Conservation (phyloP, 2,329 filamentous ascomycete genomes). For the Pseudocercospora eumusae region DNA sequence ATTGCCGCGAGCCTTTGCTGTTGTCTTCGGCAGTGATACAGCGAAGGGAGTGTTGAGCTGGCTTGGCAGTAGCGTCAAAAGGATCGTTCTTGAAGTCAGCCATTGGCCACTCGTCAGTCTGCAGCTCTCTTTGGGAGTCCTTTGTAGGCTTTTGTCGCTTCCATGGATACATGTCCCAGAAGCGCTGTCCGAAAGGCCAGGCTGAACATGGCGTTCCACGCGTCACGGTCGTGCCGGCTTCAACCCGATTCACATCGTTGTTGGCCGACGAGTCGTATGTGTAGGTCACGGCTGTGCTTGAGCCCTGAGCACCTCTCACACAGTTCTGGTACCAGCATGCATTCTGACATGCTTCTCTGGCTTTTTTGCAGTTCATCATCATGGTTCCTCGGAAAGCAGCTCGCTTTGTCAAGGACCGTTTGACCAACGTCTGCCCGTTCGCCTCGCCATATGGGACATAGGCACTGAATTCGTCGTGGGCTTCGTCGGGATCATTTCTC, state of each 20-base stretch:
- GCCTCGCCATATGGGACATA: slow-evolving; percentile 8
- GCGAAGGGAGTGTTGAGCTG: slow-evolving; percentile 13
- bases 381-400: slow-evolving; percentile 18
- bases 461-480: slow-evolving; percentile 4
- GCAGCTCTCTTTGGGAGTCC: slow-evolving; percentile 1
- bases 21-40: slow-evolving; percentile 18
- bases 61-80: slow-evolving; percentile 14
- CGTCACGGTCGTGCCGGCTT: slow-evolving; percentile 12
- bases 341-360: slow-evolving; percentile 18
- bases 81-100: slow-evolving; percentile 13
- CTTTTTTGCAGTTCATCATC: slow-evolving; percentile 20
- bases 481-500: background rate
- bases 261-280: slow-evolving; percentile 7
- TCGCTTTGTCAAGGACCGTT: slow-evolving; percentile 9
- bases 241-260: slow-evolving; percentile 15
- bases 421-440: slow-evolving; percentile 12
- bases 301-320: slow-evolving; percentile 11
- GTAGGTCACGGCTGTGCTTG: slow-evolving; percentile 13
- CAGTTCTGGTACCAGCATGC: slow-evolving; percentile 23
- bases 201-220: slow-evolving; percentile 15
- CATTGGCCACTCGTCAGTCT: slow-evolving; percentile 22
- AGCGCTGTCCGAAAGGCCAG: slow-evolving; percentile 19
- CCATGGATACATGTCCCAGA: slow-evolving; percentile 17
- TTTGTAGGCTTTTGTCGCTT: background rate
- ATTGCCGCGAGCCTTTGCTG: slow-evolving; percentile 6